These are phyloP conservation scores for Plantago major DNA, from an alignment of 257 asterid genomes.

Conservation along the genomic window DNA sequence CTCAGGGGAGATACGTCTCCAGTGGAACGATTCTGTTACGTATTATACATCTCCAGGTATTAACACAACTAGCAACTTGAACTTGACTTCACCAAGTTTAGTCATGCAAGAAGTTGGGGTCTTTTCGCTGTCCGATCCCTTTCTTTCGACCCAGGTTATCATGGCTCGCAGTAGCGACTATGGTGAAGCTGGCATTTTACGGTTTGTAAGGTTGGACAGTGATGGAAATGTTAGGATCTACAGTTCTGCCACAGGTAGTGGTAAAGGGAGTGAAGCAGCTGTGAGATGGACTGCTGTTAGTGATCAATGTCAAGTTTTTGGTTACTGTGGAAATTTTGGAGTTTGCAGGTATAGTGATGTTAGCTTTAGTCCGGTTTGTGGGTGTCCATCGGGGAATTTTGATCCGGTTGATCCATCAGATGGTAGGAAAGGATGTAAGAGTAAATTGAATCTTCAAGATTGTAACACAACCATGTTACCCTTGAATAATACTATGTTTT, in stretches of 20 bases:
- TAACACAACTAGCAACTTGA: constrained; percentile 22
- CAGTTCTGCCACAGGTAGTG: constrained; percentile 41
- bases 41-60: constrained; percentile 46
- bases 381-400: constrained; percentile 64
- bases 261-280: constrained; percentile 32
- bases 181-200: constrained; percentile 40
- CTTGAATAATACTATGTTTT: constrained; percentile 45
- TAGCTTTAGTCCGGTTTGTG: constrained; percentile 35
- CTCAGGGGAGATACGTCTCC: constrained; percentile 42
- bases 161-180: constrained; percentile 55
- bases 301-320: constrained; percentile 69
- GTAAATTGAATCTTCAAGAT: constrained; percentile 35
- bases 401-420: constrained; percentile 41
- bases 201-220: constrained; percentile 58
- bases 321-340: constrained; percentile 72
- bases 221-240: constrained; percentile 83
- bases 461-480: constrained; percentile 45
- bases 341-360: constrained; percentile 53
- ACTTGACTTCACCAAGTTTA: constrained; percentile 56
- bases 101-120: constrained; percentile 43
- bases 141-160: constrained; percentile 25
- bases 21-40: constrained; percentile 42
- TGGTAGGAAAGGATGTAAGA: constrained; percentile 51
- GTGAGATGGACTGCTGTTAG: constrained; percentile 67
- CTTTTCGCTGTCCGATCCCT: constrained; percentile 39